A percentile compares a stretch with the other conserved stretches of the same genome.
phyloP scores from a whole-genome alignment of 1,139 yeast genomes.

The Pichia inconspicua region DNA sequence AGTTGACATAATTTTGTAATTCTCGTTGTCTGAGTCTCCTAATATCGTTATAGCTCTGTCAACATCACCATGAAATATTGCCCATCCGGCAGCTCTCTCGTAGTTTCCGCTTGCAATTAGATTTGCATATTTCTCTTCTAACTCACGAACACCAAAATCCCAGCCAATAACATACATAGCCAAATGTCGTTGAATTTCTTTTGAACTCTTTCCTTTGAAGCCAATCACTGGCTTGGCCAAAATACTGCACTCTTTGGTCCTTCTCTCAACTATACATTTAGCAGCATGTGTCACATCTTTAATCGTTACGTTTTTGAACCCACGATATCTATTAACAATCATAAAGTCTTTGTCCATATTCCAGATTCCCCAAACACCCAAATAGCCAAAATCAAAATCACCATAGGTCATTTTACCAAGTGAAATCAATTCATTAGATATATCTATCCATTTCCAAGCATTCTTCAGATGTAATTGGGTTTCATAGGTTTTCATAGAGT shows the following conservation, averaged over 20 bases:
- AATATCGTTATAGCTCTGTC: constrained; percentile 70
- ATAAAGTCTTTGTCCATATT: constrained; percentile 61
- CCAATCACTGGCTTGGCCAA: constrained; percentile 30
- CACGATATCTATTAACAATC: constrained; percentile 43
- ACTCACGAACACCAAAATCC: constrained; percentile 72
- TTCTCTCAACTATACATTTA: constrained; percentile 24
- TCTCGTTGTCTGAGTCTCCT: constrained; percentile 47
- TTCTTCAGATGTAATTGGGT: constrained; percentile 56
- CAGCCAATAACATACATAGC: constrained; percentile 87
- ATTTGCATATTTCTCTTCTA: constrained; percentile 58
- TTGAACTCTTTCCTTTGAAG: constrained; percentile 42
- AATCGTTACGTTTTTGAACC: constrained; percentile 33
- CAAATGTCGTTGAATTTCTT: constrained; percentile 58
- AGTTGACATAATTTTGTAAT: constrained; percentile 74
- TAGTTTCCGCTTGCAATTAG: constrained; percentile 53
- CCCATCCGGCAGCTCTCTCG: constrained; percentile 97
- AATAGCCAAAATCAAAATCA: constrained; percentile 71
- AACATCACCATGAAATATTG: constrained; percentile 88
- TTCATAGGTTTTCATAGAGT: constrained; percentile 44
- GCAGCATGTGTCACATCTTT: constrained; percentile 35
- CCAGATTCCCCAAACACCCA: constrained; percentile 90
- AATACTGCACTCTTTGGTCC: constrained; percentile 21
- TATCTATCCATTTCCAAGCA: constrained; percentile 85
- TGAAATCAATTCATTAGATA: constrained; percentile 60
- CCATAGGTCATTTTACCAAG: constrained; percentile 65